These are phyloP conservation scores for Blastobotrys ciferrii DNA, from an alignment of 1,139 yeast genomes.

Conservation along the genomic window DNA sequence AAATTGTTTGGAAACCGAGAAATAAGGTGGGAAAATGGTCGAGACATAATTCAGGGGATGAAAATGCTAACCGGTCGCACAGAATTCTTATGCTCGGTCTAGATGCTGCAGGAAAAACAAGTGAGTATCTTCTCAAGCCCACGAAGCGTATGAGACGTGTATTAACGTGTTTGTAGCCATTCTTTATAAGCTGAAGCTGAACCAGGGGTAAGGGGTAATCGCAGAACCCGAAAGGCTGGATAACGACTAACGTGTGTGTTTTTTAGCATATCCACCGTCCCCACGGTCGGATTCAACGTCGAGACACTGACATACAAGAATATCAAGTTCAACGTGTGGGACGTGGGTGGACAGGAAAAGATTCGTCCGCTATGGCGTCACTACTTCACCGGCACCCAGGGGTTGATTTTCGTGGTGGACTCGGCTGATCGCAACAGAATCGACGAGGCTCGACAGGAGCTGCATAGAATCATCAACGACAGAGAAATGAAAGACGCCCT, in stretches of 20 bases:
- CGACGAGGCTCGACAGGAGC: slow-evolving; percentile 74
- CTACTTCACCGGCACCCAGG: slow-evolving; percentile 90
- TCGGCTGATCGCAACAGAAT: slow-evolving; percentile 70
- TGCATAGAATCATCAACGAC: slow-evolving; percentile 72
- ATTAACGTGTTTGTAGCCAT: slow-evolving; percentile 41
- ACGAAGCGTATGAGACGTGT: not conserved
- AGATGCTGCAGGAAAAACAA: slow-evolving; percentile 91
- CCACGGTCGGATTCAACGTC: slow-evolving; percentile 93
- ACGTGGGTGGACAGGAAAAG: slow-evolving; percentile 94
- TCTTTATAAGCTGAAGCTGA: slow-evolving; percentile 67
- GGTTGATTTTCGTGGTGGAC: slow-evolving; percentile 90
- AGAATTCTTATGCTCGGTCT: slow-evolving; percentile 87
- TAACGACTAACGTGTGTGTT: slow-evolving; percentile 8
- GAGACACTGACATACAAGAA: slow-evolving; percentile 88
- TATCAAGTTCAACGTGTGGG: slow-evolving; percentile 93
- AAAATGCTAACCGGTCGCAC: slow-evolving; percentile 14
- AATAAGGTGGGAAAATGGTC: slow-evolving; percentile 26
- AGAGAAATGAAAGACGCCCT: slow-evolving; percentile 80
- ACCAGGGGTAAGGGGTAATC: slow-evolving; percentile 47
- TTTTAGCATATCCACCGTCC: slow-evolving; percentile 69
- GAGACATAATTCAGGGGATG: slow-evolving; percentile 5
- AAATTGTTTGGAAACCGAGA: slow-evolving; percentile 49
- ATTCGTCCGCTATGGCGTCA: slow-evolving; percentile 93
- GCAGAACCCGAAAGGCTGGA: not conserved
- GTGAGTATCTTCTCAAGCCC: slow-evolving; percentile 31